Evolutionary conservation across 805 yeast species (phyloP), one percentile per base, ranked within the genome.

Genomic region (Ogataea pignaliae): DNA sequence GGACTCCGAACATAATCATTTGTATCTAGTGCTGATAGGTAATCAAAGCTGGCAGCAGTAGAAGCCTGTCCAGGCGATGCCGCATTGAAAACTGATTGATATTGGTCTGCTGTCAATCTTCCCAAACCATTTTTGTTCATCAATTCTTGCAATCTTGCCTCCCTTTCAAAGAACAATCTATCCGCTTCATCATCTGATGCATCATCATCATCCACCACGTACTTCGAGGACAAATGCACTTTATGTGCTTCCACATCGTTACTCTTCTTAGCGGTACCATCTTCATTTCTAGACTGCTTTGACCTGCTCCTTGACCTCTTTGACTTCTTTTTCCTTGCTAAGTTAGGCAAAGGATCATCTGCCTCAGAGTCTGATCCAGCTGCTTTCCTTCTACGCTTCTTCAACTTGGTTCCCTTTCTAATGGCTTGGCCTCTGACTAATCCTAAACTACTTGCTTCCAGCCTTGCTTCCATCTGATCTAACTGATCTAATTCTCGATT

Each of bases 191-290:
- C 78, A 53, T 81, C 87, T 5, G 77, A 70, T 10, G 74, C 81
- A 53, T 81, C 86, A 56, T 82, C 88, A 2, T 86, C 79, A 41
- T 75, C 83, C 40, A 68, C 68, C 37, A 83, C 74, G 50, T 63
- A 75, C 43, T 75, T 80, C 3, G 81, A 64, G 1, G 88, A 82
- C 36, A 73, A 69, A 40, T 63, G 55, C 5, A 43, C 53, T 38
- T 46, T 45, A 18, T 11, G 31, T 33, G 51, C 28, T 29, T 48
- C 38, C 14, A 7, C 47, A 30, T 42, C 39, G 38, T 40, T 43
- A 10, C 34, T 4, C n/a, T 42, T 44, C 29, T 45, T 48, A 29
- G 36, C 44, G 30, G 31, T 34, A 30, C 37, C 36, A 39, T 47
- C 47, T 9, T 51, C 54, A 8, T 40, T 40, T 35, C 21, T 42